Evolutionary conservation across 139 green algal genomes (phyloP).

Genomic region (Coelastrella sp.): DNA sequence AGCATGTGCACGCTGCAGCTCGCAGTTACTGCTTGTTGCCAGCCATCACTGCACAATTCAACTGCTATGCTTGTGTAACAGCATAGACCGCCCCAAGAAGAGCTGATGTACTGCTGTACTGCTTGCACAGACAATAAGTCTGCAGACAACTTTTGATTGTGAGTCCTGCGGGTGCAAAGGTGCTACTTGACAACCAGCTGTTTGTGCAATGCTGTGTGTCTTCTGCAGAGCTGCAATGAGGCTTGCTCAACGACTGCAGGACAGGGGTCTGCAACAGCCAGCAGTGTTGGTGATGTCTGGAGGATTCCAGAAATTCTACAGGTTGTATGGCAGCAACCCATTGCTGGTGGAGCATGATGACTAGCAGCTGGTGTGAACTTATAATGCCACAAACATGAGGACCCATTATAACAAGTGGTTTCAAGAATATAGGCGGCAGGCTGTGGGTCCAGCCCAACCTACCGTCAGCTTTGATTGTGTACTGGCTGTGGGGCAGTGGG

Average conservation of each 20-base stretch:
- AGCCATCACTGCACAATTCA: too few species aligned
- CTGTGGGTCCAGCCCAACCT: not conserved
- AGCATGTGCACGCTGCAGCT: too few species aligned
- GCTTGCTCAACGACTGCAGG: conserved; percentile 23
- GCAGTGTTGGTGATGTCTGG: conserved; percentile 39
- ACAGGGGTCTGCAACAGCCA: conserved; percentile 27
- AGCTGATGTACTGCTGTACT: too few species aligned
- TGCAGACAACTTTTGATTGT: too few species aligned
- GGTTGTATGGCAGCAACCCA: conserved; percentile 21
- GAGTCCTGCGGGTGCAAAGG: too few species aligned
- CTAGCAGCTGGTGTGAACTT: not conserved
- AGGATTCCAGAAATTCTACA: conserved; percentile 22
- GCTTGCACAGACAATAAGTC: too few species aligned
- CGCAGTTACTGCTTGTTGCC: too few species aligned
- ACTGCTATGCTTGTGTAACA: too few species aligned
- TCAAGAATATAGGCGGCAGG: not conserved
- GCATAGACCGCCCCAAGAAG: too few species aligned
- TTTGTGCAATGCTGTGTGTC: not conserved
- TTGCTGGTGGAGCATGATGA: conserved; percentile 1
- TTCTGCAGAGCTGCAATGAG: not conserved
- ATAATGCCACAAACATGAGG: not conserved
- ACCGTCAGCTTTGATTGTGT: not conserved
- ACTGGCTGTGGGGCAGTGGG: too few species aligned
- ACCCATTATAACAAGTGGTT: not conserved
- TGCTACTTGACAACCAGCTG: too few species aligned